These are phyloP conservation scores for Xerocomellus amylosporus DNA, from an alignment of 768 basidiomycete genomes.

Conservation along the genomic window DNA sequence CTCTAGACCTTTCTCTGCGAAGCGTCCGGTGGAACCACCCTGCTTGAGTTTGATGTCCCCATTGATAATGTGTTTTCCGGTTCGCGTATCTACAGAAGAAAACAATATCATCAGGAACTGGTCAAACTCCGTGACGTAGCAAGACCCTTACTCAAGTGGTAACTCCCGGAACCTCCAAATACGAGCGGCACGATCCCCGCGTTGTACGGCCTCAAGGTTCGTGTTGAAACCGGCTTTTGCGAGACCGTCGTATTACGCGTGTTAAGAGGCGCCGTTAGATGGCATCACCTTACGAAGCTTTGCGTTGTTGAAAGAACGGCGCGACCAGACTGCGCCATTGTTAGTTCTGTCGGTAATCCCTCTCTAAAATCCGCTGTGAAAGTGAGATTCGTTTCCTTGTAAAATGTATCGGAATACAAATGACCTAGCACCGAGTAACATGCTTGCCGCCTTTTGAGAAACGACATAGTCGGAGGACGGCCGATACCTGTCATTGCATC, in stretches of 20 bases:
- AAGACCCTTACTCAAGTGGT: constrained; percentile 24
- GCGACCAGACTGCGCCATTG: constrained; percentile 3
- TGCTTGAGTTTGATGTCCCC: constrained; percentile 46
- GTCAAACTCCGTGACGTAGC: background rate
- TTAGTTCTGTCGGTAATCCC: constrained; percentile 4
- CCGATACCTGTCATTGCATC: background rate
- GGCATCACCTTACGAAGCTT: background rate
- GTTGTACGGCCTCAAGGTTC: constrained; percentile 27
- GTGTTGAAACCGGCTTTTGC: constrained; percentile 31
- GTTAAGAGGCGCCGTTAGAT: background rate
- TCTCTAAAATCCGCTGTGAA: background rate
- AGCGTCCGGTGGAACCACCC: constrained; percentile 26
- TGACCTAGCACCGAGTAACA: constrained; percentile 5
- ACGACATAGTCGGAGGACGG: constrained; percentile 2
- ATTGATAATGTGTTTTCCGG: constrained; percentile 39
- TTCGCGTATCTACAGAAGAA: constrained; percentile 26
- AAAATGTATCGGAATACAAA: background rate
- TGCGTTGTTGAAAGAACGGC: constrained; percentile 4
- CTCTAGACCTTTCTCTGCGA: constrained; percentile 21
- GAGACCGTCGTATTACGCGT: constrained; percentile 28
- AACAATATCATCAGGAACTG: background rate
- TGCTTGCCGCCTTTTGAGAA: background rate
- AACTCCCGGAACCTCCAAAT: constrained; percentile 30
- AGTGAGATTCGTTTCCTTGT: no score
- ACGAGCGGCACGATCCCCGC: constrained; percentile 31